Evolutionary conservation across 2,329 filamentous ascomycete genomes (phyloP), one percentile per base, ranked within the genome.

Genomic region (Aspergillus brasiliensis): DNA sequence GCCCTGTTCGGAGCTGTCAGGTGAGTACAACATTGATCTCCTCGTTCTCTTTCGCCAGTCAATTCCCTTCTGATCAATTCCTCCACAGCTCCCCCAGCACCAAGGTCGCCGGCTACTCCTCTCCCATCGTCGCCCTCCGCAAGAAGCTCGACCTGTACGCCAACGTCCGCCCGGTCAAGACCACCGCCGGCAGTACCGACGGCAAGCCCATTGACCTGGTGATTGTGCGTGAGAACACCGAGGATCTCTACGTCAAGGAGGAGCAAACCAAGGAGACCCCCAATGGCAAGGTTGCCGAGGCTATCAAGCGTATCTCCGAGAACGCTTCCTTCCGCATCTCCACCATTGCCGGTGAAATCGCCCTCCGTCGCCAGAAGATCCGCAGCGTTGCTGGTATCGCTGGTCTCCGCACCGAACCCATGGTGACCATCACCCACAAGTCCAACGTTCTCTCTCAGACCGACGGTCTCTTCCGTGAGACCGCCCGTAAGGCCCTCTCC

Each of bases 361-460:
- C 95, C 13, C 81, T 96, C 62, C 88, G 92, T 56, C 85, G 95
- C 66, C 91, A 97, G 75, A 88, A 90, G 74, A 88, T 96, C 69
- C 87, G 94, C 63, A 84, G 88, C 40, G 75, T 80, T 11, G 66
- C 69, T 5, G 78, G 79, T n/a, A 75, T 70, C 21, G 81, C 82
- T 48, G 71, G 75, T 13, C 71, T 80, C 65, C 90, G 92, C 80
- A 78, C 79, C 55, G 74, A 80, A 47, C 88, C 92, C 27, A 84
- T 94, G 70, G 93, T 99, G 62, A 99, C 95, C 61, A 92, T 99
- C 76, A 98, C 95, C 52, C 95, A 99, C 85, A 99, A 99, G 84
- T 93, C 89, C 77, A 99, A 99, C 80, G 95, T 99, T 21, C 86
- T 99, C 27, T 92, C 90, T 46, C 94, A 98, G 78, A 98, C 95